Base-by-base conservation (phyloP, 768 basidiomycete genomes). In the Antrodiella citrinella region DNA sequence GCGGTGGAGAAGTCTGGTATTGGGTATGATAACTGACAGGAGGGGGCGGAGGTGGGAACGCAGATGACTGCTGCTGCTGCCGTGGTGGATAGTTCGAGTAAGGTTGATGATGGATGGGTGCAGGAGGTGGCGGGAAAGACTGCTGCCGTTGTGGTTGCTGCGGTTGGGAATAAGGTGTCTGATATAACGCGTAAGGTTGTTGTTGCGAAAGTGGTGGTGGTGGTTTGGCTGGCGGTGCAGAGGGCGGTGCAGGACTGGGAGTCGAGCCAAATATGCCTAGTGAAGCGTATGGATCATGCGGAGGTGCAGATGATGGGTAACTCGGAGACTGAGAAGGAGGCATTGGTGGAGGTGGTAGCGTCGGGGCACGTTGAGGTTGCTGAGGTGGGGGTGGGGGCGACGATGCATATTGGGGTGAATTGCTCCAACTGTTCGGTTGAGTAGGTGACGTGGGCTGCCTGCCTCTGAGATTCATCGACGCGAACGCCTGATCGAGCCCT, bases 401-500 rank as follows among this genome's bases (percentile, higher is more conserved):
- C 1, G 24, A 21, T 46, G 44, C 53, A 40, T 10, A 54, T 26
- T 4, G 50, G 22, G 5, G 58, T 44, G 1, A 7, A 15, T 35
- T 35, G 7, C 7, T 7, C 30, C 30, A 35, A 7, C 7, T 7
- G 7, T 35, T 54, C 19, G 65, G 62, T 4, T 64, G 64, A n/a
- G 63, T 66, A 13, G 69, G 66, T 5, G 61, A 61, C 21, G 56
- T 57, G 7, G 67, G 54, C 42, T 58, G 47, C 15, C 62, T 57
- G 39, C 15, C 15, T 15, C 69, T 67, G 44, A 86, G 47, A 53
- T 61, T 79, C 77, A 88, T 76, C 0, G 76, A 72, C 1, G 77
- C 70, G 57, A 88, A 80, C 0, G 78, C 70, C 4, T 71, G 68
- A 54, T 77, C 77, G 21, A 80, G 61, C 44, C 57, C 63, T 24